These are phyloP conservation scores for Diaporthe citriasiana DNA, from an alignment of 2,329 filamentous ascomycete genomes.

Conservation along the genomic window DNA sequence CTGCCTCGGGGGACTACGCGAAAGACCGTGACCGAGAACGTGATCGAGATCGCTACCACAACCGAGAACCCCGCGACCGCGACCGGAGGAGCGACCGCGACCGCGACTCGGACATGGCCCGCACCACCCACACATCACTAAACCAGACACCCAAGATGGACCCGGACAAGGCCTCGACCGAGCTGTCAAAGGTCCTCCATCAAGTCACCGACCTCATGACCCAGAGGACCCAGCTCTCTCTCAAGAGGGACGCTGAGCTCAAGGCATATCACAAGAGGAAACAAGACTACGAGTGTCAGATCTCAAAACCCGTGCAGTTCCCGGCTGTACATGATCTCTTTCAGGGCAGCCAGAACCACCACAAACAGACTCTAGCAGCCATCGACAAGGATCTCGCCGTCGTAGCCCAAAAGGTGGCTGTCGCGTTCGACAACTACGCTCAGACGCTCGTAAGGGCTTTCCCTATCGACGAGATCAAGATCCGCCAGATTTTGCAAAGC, in stretches of 20 bases:
- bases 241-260: slow-evolving; percentile 34
- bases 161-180: slow-evolving; percentile 28
- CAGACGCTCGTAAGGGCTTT: slow-evolving; percentile 20
- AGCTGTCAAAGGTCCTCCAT: slow-evolving; percentile 31
- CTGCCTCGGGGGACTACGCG: slow-evolving; percentile 9
- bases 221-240: slow-evolving; percentile 26
- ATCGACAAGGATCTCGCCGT: slow-evolving; percentile 32
- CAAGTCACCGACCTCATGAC: slow-evolving; percentile 19
- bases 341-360: slow-evolving; percentile 16
- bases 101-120: slow-evolving; percentile 7
- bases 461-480: slow-evolving; percentile 37
- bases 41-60: background rate
- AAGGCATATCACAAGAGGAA: slow-evolving; percentile 31
- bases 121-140: background rate
- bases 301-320: slow-evolving; percentile 18
- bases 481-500: slow-evolving; percentile 32
- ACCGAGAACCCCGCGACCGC: slow-evolving; percentile 18
- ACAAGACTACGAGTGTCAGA: slow-evolving; percentile 24
- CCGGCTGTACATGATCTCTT: slow-evolving; percentile 32
- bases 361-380: slow-evolving; percentile 14
- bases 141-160: slow-evolving; percentile 21
- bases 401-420: background rate
- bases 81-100: slow-evolving; percentile 25
- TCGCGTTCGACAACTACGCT: background rate
- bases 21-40: slow-evolving; percentile 14